Base-by-base conservation (phyloP, 2,329 filamentous ascomycete genomes). In the Cephalotrichum gorgonifer region DNA sequence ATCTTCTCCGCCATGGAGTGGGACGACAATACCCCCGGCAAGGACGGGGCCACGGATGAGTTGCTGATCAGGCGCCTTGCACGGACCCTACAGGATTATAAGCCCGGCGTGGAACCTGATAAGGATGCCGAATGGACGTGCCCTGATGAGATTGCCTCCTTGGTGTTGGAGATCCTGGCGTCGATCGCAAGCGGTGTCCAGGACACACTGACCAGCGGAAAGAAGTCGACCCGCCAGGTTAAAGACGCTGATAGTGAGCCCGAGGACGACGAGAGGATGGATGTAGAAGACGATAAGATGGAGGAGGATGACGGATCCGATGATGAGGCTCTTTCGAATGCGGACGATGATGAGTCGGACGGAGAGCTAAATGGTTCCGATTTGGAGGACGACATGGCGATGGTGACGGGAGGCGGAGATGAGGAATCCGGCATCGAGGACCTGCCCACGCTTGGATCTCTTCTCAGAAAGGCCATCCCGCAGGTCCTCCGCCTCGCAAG, bases 321-420 rank as follows among this genome's bases (percentile, higher is more conserved):
- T 5, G 63, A 60, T 3, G 63, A 61, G 1, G 68, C 65, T 2
- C 66, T 68, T 4, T 66, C 60, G 3, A 69, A 73, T 3, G 70
- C n/a, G n/a, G n/a, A 60, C 3, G 63, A 61, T 1, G 68, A 66
- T 2, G 66, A 68, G 5, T 66, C 60, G 3, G 69, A 73, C 3
- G 70, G 75, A n/a, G 75, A 78, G 50, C 78, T 79, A 71, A 69
- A 73, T 47, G 65, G 75, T 25, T 76, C 76, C 46, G 75, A 75
- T 45, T 74, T 83, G 52, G 71, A 78, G 51, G 78, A 75, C 26
- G 82, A 85, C 56, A 81, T 86, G 76, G 79, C 79, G 4, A 71
- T 77, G 63, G 79, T 86, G 2, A 76, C 76, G 0, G 78, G 75
- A 3, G 67, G 69, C 38, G 65, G 67, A 20, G 67, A 69, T 7